These are phyloP conservation scores for Triticum monococcum DNA, from an alignment of 176 grass and related monocot species.

Conservation along the genomic window DNA sequence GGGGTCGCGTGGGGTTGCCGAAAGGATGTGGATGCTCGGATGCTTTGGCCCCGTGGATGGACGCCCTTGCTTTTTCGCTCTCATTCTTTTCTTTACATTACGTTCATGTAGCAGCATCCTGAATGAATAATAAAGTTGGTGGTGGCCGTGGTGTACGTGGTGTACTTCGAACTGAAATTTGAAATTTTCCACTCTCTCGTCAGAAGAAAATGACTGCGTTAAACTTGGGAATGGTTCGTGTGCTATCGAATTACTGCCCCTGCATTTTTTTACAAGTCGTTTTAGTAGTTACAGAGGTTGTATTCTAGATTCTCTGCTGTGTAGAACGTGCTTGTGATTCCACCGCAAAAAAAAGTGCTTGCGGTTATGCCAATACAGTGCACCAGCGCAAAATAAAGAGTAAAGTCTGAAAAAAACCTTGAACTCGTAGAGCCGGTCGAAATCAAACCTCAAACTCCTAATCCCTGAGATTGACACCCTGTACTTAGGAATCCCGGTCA, in stretches of 20 bases:
- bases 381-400: too few species aligned
- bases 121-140: slow-evolving; percentile 26
- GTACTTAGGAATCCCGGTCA: too few species aligned
- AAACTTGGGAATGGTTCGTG: background rate
- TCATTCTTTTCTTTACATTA: background rate
- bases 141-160: background rate
- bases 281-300: too few species aligned
- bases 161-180: background rate
- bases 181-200: background rate
- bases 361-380: too few species aligned
- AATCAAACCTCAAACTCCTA: too few species aligned
- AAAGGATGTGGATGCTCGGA: slow-evolving; percentile 31
- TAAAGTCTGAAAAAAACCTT: too few species aligned
- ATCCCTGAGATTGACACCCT: too few species aligned
- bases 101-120: background rate
- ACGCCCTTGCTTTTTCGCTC: background rate
- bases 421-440: too few species aligned
- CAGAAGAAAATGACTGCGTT: background rate
- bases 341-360: too few species aligned
- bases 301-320: too few species aligned
- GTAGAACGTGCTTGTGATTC: too few species aligned
- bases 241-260: background rate
- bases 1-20: slow-evolving; percentile 20
- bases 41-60: slow-evolving; percentile 1
- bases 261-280: background rate